A percentile compares a stretch with the other conserved stretches of the same genome.
Conservation (phyloP, 2,329 filamentous ascomycete species). For the Cercospora sp. region DNA sequence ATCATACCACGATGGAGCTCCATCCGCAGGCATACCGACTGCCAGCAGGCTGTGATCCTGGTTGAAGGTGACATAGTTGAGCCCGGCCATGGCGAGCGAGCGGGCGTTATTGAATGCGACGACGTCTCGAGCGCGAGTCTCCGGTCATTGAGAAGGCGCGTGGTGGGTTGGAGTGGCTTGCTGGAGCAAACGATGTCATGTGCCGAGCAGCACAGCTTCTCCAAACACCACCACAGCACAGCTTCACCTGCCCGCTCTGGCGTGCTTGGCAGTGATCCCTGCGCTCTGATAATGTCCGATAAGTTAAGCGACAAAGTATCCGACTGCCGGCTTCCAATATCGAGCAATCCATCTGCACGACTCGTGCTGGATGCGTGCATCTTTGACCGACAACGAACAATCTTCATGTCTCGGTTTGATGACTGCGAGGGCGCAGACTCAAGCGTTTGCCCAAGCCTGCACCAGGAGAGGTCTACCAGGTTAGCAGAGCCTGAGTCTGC, state of each 20-base stretch:
- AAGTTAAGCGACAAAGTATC: neutral
- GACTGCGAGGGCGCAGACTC: neutral
- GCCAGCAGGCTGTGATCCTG: slow-evolving; percentile 97
- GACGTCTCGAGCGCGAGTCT: neutral
- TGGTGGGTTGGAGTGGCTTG: neutral
- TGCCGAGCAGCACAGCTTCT: neutral
- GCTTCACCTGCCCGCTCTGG: neutral
- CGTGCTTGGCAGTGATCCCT: neutral
- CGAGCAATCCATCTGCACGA: neutral
- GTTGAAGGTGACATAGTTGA: slow-evolving; percentile 99
- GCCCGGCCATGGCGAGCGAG: slow-evolving; percentile 43
- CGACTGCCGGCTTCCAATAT: neutral
- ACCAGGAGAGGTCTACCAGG: neutral
- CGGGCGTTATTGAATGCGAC: slow-evolving; percentile 1
- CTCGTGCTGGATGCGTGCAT: neutral
- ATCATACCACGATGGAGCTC: neutral
- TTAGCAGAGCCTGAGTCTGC: neutral
- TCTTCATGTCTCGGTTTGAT: neutral
- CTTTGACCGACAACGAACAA: neutral
- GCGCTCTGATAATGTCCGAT: neutral
- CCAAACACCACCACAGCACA: neutral
- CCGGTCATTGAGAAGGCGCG: neutral
- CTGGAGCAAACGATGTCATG: slow-evolving; percentile 6
- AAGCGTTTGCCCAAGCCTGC: neutral
- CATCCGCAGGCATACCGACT: slow-evolving; percentile 65